Conservation (phyloP, 2,329 filamentous ascomycete species). For the Colletotrichum trifolii region DNA sequence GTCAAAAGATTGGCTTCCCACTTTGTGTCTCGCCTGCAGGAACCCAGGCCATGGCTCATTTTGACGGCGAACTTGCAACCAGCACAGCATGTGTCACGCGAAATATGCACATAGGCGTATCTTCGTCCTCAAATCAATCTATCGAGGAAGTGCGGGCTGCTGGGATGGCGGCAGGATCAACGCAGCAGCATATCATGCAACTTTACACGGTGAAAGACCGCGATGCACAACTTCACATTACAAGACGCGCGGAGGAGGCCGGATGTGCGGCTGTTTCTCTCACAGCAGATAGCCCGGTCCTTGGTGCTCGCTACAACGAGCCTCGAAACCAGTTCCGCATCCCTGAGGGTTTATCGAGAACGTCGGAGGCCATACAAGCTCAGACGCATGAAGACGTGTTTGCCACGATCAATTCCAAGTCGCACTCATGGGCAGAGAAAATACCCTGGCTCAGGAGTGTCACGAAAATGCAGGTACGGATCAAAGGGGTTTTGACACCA, state of each 20-base stretch:
- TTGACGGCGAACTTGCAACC: slow-evolving; percentile 62
- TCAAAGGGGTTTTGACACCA: slow-evolving; percentile 55
- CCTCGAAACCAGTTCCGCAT: slow-evolving; percentile 41
- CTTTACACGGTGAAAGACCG: slow-evolving; percentile 8
- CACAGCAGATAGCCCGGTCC: slow-evolving; percentile 47
- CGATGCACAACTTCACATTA: slow-evolving; percentile 40
- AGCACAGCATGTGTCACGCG: slow-evolving; percentile 55
- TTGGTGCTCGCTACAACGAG: slow-evolving; percentile 54
- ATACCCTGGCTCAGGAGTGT: slow-evolving; percentile 61
- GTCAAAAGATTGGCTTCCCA: slow-evolving; percentile 54
- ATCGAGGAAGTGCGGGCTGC: neutral
- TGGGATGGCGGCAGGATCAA: neutral
- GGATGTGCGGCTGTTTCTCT: slow-evolving; percentile 42
- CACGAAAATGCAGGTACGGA: slow-evolving; percentile 61
- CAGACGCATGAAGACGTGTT: slow-evolving; percentile 33
- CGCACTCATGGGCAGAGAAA: slow-evolving; percentile 57
- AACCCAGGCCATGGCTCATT: slow-evolving; percentile 64
- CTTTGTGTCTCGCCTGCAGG: slow-evolving; percentile 65
- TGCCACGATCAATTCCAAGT: slow-evolving; percentile 33
- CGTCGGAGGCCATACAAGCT: slow-evolving; percentile 34
- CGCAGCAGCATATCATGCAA: slow-evolving; percentile 5
- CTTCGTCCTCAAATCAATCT: slow-evolving; percentile 48
- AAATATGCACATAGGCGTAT: slow-evolving; percentile 59
- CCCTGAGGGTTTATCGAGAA: slow-evolving; percentile 44
- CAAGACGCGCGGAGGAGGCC: slow-evolving; percentile 40